Conservation (phyloP, 2,329 filamentous ascomycete species). For the Exserohilum turcica region DNA sequence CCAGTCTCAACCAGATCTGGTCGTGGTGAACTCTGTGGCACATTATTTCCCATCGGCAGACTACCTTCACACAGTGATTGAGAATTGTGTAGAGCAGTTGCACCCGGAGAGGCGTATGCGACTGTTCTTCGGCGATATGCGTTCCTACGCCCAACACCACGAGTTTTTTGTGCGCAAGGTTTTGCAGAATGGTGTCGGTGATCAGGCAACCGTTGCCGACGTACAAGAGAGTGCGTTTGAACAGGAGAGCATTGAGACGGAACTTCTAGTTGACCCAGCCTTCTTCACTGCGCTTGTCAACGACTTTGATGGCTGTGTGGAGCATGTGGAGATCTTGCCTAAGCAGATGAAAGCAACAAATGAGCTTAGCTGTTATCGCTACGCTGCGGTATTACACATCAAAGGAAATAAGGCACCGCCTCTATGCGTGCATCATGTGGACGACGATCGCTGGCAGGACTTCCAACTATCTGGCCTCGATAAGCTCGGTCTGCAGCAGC, state of each 20-base stretch:
- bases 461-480: not conserved
- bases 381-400: constrained; percentile 8
- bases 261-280: constrained; percentile 12
- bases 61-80: constrained; percentile 7
- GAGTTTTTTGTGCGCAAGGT: constrained; percentile 5
- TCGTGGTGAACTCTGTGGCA: constrained; percentile 12
- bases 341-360: constrained; percentile 17
- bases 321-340: constrained; percentile 14
- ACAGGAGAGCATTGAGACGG: not conserved
- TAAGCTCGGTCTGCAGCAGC: not conserved
- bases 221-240: constrained; percentile 7
- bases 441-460: not conserved
- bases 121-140: constrained; percentile 12
- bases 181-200: not conserved
- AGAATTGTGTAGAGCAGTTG: not conserved
- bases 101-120: not conserved
- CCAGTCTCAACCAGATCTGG: not conserved
- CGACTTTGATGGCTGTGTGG: not conserved
- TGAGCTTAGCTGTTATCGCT: constrained; percentile 17
- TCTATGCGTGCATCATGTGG: not conserved
- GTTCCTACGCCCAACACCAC: constrained; percentile 3
- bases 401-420: not conserved
- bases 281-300: constrained; percentile 9
- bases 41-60: constrained; percentile 17
- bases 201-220: not conserved